These are phyloP conservation scores for Exserohilum rostratum DNA, from an alignment of 2,329 filamentous ascomycete genomes.

Conservation along the genomic window DNA sequence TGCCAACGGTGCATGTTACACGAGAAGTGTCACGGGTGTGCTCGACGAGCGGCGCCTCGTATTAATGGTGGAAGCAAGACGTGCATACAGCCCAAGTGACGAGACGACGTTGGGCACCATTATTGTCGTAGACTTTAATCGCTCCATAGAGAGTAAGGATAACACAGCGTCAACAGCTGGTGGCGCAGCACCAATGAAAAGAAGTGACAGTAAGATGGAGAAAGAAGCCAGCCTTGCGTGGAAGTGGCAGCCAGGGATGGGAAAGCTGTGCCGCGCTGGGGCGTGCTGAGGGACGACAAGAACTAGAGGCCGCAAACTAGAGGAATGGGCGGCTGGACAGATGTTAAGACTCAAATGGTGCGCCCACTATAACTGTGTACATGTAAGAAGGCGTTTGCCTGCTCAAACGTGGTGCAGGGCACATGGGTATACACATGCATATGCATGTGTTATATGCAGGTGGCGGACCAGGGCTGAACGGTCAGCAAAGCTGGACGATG, in stretches of 20 bases:
- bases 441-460: no score
- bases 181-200: not conserved
- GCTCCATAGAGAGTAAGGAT: constrained; percentile 2
- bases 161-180: constrained; percentile 1
- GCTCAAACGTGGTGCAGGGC: not conserved
- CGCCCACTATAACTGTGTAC: not conserved
- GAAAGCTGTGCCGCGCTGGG: no score
- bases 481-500: not conserved
- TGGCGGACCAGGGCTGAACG: not conserved
- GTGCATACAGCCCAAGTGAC: constrained; percentile 26
- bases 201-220: constrained; percentile 12
- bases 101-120: constrained; percentile 34
- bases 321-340: no score
- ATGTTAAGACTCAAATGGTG: not conserved
- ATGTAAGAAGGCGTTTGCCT: not conserved
- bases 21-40: constrained; percentile 32
- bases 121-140: constrained; percentile 42
- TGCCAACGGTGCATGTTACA: not conserved
- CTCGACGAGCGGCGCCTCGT: constrained; percentile 43
- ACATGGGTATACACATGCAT: not conserved
- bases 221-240: not conserved
- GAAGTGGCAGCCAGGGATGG: no score
- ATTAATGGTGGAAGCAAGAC: constrained; percentile 40
- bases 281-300: not conserved
- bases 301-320: not conserved